Evolutionary conservation across 768 basidiomycete genomes (phyloP).

Genomic region (Hirschioporus abietinus): DNA sequence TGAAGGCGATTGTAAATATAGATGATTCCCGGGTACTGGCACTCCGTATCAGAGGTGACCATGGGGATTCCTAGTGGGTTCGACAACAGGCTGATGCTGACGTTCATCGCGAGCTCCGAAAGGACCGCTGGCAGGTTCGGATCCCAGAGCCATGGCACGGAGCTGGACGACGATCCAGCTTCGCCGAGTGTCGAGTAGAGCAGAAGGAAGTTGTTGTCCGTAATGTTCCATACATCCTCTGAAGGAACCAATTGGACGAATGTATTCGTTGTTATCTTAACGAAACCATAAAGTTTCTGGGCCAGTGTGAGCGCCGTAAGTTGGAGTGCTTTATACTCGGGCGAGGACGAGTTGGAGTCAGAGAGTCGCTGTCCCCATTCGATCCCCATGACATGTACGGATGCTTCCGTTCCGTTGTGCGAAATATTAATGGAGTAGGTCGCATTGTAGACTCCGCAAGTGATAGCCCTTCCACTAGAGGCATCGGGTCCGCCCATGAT

Average conservation of each 20-base stretch:
- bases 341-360: not conserved
- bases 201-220: not conserved
- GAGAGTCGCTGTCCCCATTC: not conserved
- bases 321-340: not conserved
- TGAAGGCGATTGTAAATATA: not conserved
- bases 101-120: not conserved
- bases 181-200: not conserved
- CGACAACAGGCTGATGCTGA: not conserved
- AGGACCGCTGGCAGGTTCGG: not conserved
- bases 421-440: not conserved
- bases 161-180: not conserved
- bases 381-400: not conserved
- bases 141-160: not conserved
- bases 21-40: not conserved
- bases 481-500: not conserved
- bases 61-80: not conserved
- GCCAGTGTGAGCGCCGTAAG: not conserved
- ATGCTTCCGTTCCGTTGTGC: not conserved
- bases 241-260: not conserved
- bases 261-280: not conserved
- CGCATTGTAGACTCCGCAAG: not conserved
- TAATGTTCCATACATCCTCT: not conserved
- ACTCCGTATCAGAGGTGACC: not conserved
- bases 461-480: not conserved
- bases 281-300: not conserved